Conservation (phyloP, 2,329 filamentous ascomycete genomes). For the Trichophyton simii region DNA sequence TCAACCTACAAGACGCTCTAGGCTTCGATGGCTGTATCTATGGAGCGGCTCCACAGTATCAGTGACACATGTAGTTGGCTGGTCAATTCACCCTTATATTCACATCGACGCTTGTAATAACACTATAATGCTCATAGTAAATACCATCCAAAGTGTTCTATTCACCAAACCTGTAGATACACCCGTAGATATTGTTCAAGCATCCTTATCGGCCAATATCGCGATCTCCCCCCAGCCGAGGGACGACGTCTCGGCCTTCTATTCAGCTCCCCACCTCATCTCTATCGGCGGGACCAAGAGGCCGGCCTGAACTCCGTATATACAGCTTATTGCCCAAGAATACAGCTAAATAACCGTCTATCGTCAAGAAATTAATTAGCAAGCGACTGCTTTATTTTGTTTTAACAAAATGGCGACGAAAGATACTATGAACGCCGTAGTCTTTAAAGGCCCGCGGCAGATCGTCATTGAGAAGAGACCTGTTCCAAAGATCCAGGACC, state of each 20-base stretch:
- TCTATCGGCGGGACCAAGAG: not conserved
- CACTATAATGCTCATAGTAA: too few species aligned
- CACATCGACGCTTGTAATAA: too few species aligned
- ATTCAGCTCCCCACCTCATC: not conserved
- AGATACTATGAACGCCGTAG: conserved; percentile 69
- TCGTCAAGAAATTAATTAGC: too few species aligned
- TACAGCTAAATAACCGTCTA: too few species aligned
- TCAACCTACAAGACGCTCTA: not conserved
- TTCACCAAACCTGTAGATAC: too few species aligned
- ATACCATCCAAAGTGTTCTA: too few species aligned
- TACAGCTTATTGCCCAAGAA: too few species aligned
- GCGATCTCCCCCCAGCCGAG: not conserved
- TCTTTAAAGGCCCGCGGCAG: conserved; percentile 68
- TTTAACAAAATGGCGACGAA: conserved; percentile 19
- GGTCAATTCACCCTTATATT: too few species aligned
- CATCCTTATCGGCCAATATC: not conserved
- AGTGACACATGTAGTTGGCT: too few species aligned
- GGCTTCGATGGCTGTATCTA: not conserved
- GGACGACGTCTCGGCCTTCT: not conserved
- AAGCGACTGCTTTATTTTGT: too few species aligned
- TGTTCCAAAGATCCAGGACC: conserved; percentile 58
- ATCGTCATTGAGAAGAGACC: conserved; percentile 68
- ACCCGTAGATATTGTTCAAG: too few species aligned
- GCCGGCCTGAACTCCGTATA: not conserved
- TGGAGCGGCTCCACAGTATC: too few species aligned